These are phyloP conservation scores for Thalia dealbata DNA, from an alignment of 176 grass and related monocot species.

Conservation along the genomic window DNA sequence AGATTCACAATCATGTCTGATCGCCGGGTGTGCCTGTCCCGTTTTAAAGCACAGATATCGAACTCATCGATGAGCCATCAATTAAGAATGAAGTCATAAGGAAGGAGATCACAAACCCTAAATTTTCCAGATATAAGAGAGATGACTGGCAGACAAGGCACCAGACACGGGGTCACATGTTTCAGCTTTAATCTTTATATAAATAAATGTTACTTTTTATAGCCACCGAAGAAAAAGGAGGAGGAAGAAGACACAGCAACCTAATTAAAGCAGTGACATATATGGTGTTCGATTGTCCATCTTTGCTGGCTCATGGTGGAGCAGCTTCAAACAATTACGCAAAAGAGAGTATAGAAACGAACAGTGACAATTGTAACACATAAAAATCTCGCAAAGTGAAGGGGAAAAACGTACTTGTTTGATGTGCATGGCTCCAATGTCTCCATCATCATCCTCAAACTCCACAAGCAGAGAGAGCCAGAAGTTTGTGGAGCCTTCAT, in stretches of 20 bases:
- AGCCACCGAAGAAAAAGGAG: background rate
- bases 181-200: background rate
- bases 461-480: conserved; percentile 92
- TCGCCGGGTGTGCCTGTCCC: no score
- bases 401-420: conserved; percentile 47
- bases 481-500: conserved; percentile 81
- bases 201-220: background rate
- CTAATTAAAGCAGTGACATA: no score
- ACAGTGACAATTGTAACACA: background rate
- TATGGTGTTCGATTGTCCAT: background rate
- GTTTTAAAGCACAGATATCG: background rate
- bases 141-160: background rate
- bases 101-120: background rate
- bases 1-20: no score
- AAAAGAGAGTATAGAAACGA: background rate
- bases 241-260: background rate
- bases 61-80: background rate
- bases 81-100: background rate
- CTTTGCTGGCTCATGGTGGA: background rate
- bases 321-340: background rate
- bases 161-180: background rate
- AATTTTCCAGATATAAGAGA: background rate
- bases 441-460: conserved; percentile 83
- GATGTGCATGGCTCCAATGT: conserved; percentile 93
- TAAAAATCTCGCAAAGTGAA: background rate